A percentile compares a stretch with the other conserved stretches of the same genome.
Evolutionary conservation across 257 asterid genomes (phyloP).

Genomic region (Vinca minor): DNA sequence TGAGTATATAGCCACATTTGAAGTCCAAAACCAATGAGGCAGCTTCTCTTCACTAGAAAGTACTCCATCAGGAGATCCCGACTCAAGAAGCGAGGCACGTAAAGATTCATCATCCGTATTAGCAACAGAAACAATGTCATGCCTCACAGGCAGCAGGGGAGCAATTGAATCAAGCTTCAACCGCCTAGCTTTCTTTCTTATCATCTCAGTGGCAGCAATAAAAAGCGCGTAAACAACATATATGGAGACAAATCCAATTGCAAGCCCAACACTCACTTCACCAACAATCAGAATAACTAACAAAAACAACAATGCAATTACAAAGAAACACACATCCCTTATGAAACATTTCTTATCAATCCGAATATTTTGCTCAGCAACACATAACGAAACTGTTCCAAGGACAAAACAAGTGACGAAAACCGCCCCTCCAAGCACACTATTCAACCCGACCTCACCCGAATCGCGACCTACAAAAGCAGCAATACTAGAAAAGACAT

Average conservation of each 20-base stretch:
- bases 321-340: slow-evolving; percentile 58
- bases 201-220: slow-evolving; percentile 50
- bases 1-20: slow-evolving; percentile 49
- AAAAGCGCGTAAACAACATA: slow-evolving; percentile 47
- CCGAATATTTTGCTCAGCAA: slow-evolving; percentile 35
- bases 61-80: slow-evolving; percentile 23
- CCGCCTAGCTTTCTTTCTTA: slow-evolving; percentile 25
- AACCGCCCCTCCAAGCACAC: slow-evolving; percentile 85
- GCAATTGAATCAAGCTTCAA: slow-evolving; percentile 21
- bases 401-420: slow-evolving; percentile 70
- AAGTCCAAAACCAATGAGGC: slow-evolving; percentile 62
- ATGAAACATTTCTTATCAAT: slow-evolving; percentile 70
- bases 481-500: slow-evolving; percentile 78
- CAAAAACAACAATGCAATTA: slow-evolving; percentile 37
- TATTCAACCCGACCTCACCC: slow-evolving; percentile 65
- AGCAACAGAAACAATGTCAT: slow-evolving; percentile 11
- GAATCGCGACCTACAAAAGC: slow-evolving; percentile 61
- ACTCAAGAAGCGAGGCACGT: slow-evolving; percentile 15
- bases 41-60: slow-evolving; percentile 31
- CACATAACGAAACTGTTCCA: slow-evolving; percentile 51
- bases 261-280: slow-evolving; percentile 49
- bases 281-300: slow-evolving; percentile 43
- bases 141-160: slow-evolving; percentile 41
- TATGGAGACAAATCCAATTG: slow-evolving; percentile 44
- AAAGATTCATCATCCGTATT: slow-evolving; percentile 21